These are phyloP conservation scores for Pseudogymnoascus sp. DNA, from an alignment of 2,329 filamentous ascomycete species.

Conservation along the genomic window DNA sequence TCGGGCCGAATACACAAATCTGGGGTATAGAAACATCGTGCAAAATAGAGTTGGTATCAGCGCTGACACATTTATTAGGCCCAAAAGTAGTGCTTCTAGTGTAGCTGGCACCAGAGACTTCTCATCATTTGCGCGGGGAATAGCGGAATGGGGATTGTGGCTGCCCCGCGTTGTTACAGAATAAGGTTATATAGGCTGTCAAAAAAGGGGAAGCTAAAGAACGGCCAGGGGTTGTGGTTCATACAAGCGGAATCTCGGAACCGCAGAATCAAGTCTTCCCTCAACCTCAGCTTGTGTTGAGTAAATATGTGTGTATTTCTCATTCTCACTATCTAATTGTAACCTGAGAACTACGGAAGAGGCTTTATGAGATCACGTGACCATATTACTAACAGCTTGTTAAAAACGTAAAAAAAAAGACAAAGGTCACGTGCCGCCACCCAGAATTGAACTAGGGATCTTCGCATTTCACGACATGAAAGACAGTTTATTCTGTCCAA, in stretches of 20 bases:
- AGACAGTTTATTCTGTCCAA: conserved; percentile 9
- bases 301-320: no score
- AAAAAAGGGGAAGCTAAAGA: not conserved
- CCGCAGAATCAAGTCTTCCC: not conserved
- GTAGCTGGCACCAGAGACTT: not conserved
- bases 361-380: no score
- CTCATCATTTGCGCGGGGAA: not conserved
- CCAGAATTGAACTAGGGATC: conserved; percentile 9
- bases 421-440: not conserved
- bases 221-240: not conserved
- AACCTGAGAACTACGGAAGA: no score
- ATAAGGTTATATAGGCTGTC: not conserved
- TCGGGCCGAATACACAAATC: not conserved
- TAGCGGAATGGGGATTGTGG: not conserved
- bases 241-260: not conserved
- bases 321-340: no score
- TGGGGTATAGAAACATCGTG: not conserved
- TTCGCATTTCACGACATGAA: conserved; percentile 2
- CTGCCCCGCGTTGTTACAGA: not conserved
- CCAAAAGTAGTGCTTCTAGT: not conserved
- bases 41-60: not conserved
- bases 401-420: not conserved
- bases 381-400: no score
- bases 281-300: not conserved
- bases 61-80: not conserved